Evolutionary conservation across 2,329 filamentous ascomycete species (phyloP), one percentile per base, ranked within the genome.

Genomic region (Aspergillus sp.): DNA sequence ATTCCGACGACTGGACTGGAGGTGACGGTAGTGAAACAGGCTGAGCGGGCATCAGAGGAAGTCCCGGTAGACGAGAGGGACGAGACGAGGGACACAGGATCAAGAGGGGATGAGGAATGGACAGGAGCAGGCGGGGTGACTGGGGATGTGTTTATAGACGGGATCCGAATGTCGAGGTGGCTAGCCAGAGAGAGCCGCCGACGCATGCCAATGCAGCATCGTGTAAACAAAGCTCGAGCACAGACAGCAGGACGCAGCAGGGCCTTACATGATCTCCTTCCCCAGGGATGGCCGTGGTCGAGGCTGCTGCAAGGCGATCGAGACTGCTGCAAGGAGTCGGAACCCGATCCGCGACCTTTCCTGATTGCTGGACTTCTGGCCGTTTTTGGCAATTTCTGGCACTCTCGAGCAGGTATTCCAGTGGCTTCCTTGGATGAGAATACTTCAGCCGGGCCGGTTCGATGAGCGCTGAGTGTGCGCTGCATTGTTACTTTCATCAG

Each of bases 191-290:
- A 62, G 61, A 53, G 57, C 59, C 61, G 62, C 58, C 58, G 59
- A 61, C 66, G 70, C 73, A 75, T 75, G 67, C 73, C 73, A 71
- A 70, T 72, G 71, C 66, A 69, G 45, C 60, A 57, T 54, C 55
- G 64, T 68, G 66, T 74, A 75, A 75, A 75, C 73, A 75, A 69
- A 72, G 67, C 61, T 59, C 60, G 54, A 50, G 68, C 71, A 74
- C 69, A 66, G 72, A 71, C 68, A 55, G 60, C 67, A 64, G 66
- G 66, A 64, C 15, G 34, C 34, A 67, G 69, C 70, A 73, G 61
- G 63, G 69, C 72, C 73, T 75, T 75, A 70, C 73, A 75, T 75
- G 62, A 64, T 69, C 60, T 66, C 66, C 68, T 69, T 72, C 66
- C 66, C 63, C 69, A 70, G 71, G 70, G 67, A 72, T 70, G 67